Base-by-base conservation (phyloP, 208 protist species). In the Acanthamoeba culbertsoni region DNA sequence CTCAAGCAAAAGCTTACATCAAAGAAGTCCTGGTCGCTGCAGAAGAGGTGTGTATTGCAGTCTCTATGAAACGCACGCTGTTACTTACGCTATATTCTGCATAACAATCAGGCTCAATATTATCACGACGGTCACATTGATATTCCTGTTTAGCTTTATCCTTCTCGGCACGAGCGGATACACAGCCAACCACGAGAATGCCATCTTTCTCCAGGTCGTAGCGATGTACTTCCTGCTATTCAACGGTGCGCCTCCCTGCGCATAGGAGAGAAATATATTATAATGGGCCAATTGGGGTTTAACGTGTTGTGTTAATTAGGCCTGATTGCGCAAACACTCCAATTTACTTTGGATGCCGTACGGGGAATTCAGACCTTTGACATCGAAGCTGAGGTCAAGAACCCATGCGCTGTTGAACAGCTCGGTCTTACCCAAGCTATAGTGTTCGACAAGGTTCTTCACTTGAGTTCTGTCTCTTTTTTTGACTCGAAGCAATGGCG, bases 371-470 rank as follows among this genome's bases (percentile, higher is more conserved):
- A 92, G 28, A 79, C 88, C 33, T 92, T 73, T 33, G 88, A 92
- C 18, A 46, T 92, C 43, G 88, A 92, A 18, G 88, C 88, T 57
- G 88, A 79, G n/a, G 88, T 92, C 35, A 92, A 92, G 45, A 92
- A 92, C 46, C 88, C 88, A 16, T 79, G 63, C 28, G 88, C 88
- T 40, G 45, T 92, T 57, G 88, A 92, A 59, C 88, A 92, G 35
- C 88, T 92, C 33, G 88, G 88, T 2, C 48, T 92, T 35, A 62
- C 65, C 23, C 88, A 92, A 23, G 88, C 88, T 31, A 92, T 92
- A 26, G 88, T 92, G 6, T 92, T 92, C 55, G 88, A 92, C 16
- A 92, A 92, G 63, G 88, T 92, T n/a, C n/a, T n/a, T n/a, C n/a
- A n/a, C n/a, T n/a, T n/a, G n/a, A n/a, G n/a, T n/a, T n/a, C n/a